These are phyloP conservation scores for Amphibolis antarctica DNA, from an alignment of 106 monocot species.

Conservation along the genomic window DNA sequence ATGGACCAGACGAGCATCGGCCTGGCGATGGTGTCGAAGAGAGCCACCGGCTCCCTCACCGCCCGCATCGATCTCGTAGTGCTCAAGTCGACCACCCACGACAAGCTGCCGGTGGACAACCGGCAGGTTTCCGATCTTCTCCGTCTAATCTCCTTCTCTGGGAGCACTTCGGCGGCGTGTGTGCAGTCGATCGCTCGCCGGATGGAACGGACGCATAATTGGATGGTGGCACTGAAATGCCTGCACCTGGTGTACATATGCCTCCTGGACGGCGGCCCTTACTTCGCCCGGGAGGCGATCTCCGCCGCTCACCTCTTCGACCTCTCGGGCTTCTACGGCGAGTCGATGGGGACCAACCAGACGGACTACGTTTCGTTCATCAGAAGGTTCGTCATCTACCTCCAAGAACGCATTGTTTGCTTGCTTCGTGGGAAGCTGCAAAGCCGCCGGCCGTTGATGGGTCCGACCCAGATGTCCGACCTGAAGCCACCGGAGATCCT, in stretches of 20 bases:
- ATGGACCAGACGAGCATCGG: conserved; percentile 68
- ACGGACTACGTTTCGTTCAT: conserved; percentile 69
- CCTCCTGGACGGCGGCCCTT: conserved; percentile 20
- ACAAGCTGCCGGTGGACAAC: conserved; percentile 27
- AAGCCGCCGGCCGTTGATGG: not conserved
- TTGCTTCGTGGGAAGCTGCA: conserved; percentile 27
- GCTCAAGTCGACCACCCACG: conserved; percentile 61
- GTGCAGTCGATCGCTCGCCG: conserved; percentile 36
- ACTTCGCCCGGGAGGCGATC: conserved; percentile 35
- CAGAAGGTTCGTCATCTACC: conserved; percentile 47
- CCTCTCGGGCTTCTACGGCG: conserved; percentile 35
- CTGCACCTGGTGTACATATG: conserved; percentile 25
- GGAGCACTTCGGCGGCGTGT: conserved; percentile 11
- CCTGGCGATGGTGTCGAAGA: conserved; percentile 26
- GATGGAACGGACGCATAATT: conserved; percentile 35
- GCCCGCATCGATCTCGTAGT: conserved; percentile 33
- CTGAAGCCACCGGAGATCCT: conserved; percentile 19
- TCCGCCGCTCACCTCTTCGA: conserved; percentile 27
- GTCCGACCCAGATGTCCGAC: conserved; percentile 5
- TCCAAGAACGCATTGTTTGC: conserved; percentile 37
- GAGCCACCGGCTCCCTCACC: not conserved
- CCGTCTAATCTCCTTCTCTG: conserved; percentile 29
- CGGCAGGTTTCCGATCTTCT: conserved; percentile 23
- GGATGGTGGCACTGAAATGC: conserved; percentile 67
- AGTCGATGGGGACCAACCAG: conserved; percentile 11